Evolutionary conservation across 2,329 filamentous ascomycete genomes (phyloP).

Genomic region (Aspergillus transmontanensis): DNA sequence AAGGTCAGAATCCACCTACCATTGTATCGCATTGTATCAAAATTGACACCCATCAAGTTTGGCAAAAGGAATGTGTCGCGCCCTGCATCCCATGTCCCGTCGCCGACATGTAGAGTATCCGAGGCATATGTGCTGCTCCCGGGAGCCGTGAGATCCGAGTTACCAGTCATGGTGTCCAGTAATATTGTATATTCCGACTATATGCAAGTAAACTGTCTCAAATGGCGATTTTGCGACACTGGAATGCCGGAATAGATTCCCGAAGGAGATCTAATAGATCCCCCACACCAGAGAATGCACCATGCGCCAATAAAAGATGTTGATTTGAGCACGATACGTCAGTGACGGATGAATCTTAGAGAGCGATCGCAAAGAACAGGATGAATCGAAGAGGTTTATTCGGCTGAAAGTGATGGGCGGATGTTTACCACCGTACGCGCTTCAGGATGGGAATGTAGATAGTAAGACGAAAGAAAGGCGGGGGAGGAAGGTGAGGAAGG

Average conservation of each 20-base stretch:
- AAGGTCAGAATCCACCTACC: constrained; percentile 45
- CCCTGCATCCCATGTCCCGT: constrained; percentile 66
- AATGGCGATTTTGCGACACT: constrained; percentile 29
- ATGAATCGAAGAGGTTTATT: neutral
- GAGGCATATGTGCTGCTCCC: constrained; percentile 65
- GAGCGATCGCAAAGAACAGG: neutral
- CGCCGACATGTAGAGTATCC: constrained; percentile 64
- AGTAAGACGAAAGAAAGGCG: constrained; percentile 6
- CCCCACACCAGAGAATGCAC: constrained; percentile 46
- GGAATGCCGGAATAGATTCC: constrained; percentile 40
- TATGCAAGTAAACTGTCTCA: constrained; percentile 9
- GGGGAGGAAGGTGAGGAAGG: neutral
- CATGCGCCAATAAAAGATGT: constrained; percentile 37
- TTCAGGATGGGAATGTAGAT: constrained; percentile 15
- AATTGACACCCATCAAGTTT: constrained; percentile 66
- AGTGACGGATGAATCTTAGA: neutral
- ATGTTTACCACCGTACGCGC: constrained; percentile 13
- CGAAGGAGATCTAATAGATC: constrained; percentile 49
- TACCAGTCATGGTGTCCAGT: constrained; percentile 31
- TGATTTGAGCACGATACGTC: constrained; percentile 9
- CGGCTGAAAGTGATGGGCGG: neutral
- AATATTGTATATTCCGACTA: constrained; percentile 8
- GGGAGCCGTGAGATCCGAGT: constrained; percentile 53
- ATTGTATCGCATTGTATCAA: constrained; percentile 69
- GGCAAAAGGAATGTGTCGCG: constrained; percentile 66